A percentile compares a stretch with the other conserved stretches of the same genome.
Conservation (phyloP, 495 filamentous ascomycete genomes). For the Sordaria brevicollis region DNA sequence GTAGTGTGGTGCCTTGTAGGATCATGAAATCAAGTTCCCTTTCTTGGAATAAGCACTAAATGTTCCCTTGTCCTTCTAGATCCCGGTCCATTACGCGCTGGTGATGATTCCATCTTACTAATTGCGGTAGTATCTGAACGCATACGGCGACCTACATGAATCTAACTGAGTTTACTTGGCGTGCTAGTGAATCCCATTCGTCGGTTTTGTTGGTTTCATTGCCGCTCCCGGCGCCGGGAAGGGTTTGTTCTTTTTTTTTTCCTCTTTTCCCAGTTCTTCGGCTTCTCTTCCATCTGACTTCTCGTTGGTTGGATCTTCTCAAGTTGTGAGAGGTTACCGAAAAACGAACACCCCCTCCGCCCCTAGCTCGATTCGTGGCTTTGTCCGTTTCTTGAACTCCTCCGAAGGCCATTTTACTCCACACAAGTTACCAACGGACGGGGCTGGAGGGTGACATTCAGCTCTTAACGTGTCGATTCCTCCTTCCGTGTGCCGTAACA, state of each 20-base stretch:
- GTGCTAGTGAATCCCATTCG: not conserved
- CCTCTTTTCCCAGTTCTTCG: no score
- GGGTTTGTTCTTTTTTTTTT: not conserved
- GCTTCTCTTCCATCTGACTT: not conserved
- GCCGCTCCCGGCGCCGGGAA: not conserved
- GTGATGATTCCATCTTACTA: not conserved
- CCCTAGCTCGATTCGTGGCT: not conserved
- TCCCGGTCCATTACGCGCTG: not conserved
- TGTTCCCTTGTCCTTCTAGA: not conserved
- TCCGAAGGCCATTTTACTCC: not conserved
- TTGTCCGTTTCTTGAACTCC: not conserved
- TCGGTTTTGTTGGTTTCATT: not conserved
- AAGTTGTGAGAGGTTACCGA: not conserved
- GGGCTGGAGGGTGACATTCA: not conserved
- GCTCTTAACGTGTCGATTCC: not conserved
- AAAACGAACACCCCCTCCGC: not conserved
- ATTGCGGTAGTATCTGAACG: not conserved
- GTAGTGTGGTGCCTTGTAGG: not conserved
- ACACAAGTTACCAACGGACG: not conserved
- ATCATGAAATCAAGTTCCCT: not conserved
- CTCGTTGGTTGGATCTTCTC: not conserved
- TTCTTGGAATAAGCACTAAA: not conserved
- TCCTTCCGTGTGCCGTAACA: not conserved
- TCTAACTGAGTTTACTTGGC: not conserved
- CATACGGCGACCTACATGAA: not conserved